Evolutionary conservation across 202 grass and related monocot genomes (phyloP), one percentile per base, ranked within the genome.

Genomic region (Zizania palustris): DNA sequence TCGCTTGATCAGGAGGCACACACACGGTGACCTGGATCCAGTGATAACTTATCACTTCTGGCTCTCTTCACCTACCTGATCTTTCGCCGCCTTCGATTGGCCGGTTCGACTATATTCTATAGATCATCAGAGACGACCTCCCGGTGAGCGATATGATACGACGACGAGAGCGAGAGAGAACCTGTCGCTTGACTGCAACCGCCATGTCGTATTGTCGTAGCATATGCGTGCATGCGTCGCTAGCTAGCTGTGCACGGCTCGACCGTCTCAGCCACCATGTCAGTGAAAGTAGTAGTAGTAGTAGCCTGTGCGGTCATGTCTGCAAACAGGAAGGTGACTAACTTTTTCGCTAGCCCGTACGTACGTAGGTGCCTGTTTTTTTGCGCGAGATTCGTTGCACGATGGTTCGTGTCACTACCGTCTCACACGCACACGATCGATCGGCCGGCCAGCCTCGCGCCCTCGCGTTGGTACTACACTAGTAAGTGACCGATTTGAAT

Each of bases 1-100:
- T 55, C 51, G 19, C 51, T 55, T 20, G 53, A 60, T 7, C 44
- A 45, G 44, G 37, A 53, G 18, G 15, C 8, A 16, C 54, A 34
- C 36, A 15, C 60, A 20, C 36, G 12, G 66, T 55, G 71, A 63
- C 73, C 84, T 86, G 84, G 28, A 65, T 83, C 80, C 80, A 49
- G 45, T 74, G 85, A 88, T 80, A 88, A 49, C 80, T 63, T 88
- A 88, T 87, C 85, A 75, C 75, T 74, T 79, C 74, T 83, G 80
- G 63, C 69, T 28, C 6, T 19, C 33, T 40, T 8, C 28, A 9
- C 16, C 8, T 36, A 9, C 16, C 8, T 36, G 16, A 56, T 87
- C n/a, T 78, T 33, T 48, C 8, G 51, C 51, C 36, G 14, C 36
- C 73, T 42, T 49, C 11, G 35, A 28, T 28, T 28, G 9, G 58